Percentiles rank a stretch among this genome's conserved stretches.
These are phyloP conservation scores for Nitzschia sp. DNA, from an alignment of 108 stramenopile species.

Conservation along the genomic window DNA sequence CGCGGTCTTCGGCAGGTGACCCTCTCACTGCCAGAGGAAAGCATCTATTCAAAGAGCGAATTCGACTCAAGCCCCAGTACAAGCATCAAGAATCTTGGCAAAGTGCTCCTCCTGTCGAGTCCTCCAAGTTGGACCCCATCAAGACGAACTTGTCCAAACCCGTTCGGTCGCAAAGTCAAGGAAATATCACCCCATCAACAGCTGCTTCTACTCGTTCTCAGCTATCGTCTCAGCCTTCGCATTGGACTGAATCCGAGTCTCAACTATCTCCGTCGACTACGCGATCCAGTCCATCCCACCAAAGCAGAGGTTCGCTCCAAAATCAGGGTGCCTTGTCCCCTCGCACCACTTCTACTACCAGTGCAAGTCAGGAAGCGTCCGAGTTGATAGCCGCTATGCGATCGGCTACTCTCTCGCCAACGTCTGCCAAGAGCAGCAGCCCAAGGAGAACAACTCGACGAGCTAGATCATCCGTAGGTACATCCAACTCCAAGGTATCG, in stretches of 20 bases:
- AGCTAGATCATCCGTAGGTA: too few species aligned
- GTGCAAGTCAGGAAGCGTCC: neutral
- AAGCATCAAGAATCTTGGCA: neutral
- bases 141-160: neutral
- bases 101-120: neutral
- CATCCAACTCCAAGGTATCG: too few species aligned
- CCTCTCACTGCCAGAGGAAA: neutral
- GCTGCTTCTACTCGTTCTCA: slow-evolving; percentile 9
- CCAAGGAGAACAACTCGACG: too few species aligned
- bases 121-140: neutral
- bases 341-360: neutral
- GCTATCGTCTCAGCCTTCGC: neutral
- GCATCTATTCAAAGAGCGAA: slow-evolving; percentile 4
- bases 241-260: too few species aligned
- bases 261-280: too few species aligned
- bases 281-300: neutral
- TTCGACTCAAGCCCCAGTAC: neutral
- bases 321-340: neutral
- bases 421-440: too few species aligned
- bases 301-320: neutral
- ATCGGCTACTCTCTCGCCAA: neutral
- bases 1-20: neutral
- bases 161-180: neutral
- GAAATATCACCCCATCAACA: slow-evolving; percentile 14
- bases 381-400: neutral